These are phyloP conservation scores for Paraphoma chrysanthemicola DNA, from an alignment of 2,329 filamentous ascomycete genomes.

Conservation along the genomic window DNA sequence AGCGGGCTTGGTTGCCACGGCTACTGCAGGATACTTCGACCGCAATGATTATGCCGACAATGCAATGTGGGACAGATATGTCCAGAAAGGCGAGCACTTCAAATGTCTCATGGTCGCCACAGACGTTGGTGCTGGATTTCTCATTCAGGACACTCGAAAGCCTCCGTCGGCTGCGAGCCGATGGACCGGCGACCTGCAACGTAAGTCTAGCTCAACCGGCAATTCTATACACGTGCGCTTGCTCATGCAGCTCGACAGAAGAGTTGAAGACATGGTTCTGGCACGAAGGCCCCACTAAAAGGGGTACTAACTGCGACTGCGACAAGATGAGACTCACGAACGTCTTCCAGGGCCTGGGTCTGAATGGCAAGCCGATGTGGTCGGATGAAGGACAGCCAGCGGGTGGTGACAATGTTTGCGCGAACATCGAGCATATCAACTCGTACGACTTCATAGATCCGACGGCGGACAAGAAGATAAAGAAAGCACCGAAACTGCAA, in stretches of 20 bases:
- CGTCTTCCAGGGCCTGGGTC: neutral
- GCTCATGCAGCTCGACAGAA: neutral
- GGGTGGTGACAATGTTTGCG: neutral
- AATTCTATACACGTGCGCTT: neutral
- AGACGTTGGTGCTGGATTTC: slow-evolving; percentile 21
- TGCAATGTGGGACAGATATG: slow-evolving; percentile 7
- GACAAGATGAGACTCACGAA: neutral
- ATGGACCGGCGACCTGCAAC: slow-evolving; percentile 22
- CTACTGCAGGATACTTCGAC: neutral
- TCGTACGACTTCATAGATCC: neutral
- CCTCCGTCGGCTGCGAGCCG: slow-evolving; percentile 24
- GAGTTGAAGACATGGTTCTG: neutral
- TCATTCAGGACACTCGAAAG: slow-evolving; percentile 7
- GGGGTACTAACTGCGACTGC: neutral
- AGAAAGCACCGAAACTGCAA: neutral
- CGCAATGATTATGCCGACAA: neutral
- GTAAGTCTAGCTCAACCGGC: neutral
- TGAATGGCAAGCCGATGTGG: neutral
- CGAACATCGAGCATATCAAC: neutral
- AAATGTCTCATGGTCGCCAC: slow-evolving; percentile 22
- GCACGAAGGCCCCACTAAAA: neutral
- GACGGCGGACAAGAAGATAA: neutral
- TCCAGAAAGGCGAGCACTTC: slow-evolving; percentile 17
- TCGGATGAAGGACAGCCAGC: neutral
- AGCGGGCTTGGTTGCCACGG: neutral